Base-by-base conservation (phyloP, 164 flowering plant genomes). In the Warburgia ugandensis region DNA sequence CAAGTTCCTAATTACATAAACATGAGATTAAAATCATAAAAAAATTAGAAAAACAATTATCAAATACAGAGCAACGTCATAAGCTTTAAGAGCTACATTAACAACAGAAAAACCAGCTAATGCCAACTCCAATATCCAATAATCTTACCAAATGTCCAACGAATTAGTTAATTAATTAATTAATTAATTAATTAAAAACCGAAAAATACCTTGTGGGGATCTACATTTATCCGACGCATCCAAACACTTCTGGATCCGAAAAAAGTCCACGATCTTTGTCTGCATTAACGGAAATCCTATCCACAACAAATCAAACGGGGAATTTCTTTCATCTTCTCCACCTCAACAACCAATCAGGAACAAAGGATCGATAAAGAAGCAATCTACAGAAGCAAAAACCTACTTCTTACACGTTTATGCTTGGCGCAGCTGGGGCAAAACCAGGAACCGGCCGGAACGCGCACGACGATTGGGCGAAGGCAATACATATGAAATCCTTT, bases 371-470 rank as follows among this genome's bases (percentile, higher is more conserved):
- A 38, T 26, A 33, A 52, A 4, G 22, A 21, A 30, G 38, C 12
- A 17, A 8, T 2, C 14, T 33, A 39, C 48, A 17, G 17, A 22
- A 26, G n/a, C 9, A 32, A 51, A 52, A 22, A 67, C 72, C 59
- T 77, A 81, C 88, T 68, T 69, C 63, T 61, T 39, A 58, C 65
- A 11, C 61, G 66, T 28, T 52, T 54, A 27, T 52, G 47, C 19
- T 61, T 70, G 10, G 76, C 60, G 65, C 94, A 84, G 14, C 37
- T 25, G 46, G 75, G 69, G 66, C 94, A 84, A 29, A 67, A 44
- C 94, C 94, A 84, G 6, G 75, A 42, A 12, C 86, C 86, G 16
- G 57, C 73, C 5, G 88, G 88, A 32, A 84, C 64, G 2, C 77
- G 45, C 6, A 53, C 81, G 10, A 77, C 73, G 48, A 84, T 71